A percentile compares a stretch with the other conserved stretches of the same genome.
phyloP scores from a whole-genome alignment of 345 rosid species.

The Gossypium stocksii region DNA sequence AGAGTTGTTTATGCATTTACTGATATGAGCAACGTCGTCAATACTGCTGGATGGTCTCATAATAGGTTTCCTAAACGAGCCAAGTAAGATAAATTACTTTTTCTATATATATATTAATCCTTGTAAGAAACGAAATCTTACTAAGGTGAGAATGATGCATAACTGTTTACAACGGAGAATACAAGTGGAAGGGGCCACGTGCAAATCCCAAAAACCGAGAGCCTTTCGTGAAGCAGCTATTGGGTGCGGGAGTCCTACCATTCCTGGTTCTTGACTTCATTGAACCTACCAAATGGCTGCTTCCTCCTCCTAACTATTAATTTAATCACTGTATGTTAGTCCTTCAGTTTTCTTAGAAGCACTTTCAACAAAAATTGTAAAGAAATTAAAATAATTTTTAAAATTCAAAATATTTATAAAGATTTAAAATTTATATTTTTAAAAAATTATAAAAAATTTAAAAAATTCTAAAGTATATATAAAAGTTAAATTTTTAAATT shows the following conservation, averaged over 20 bases:
- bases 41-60: conserved; percentile 51
- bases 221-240: conserved; percentile 33
- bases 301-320: conserved; percentile 26
- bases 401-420: too few species aligned
- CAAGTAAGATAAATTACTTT: conserved; percentile 20
- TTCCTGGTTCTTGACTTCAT: conserved; percentile 45
- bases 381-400: too few species aligned
- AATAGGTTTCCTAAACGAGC: conserved; percentile 25
- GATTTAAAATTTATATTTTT: too few species aligned
- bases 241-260: conserved; percentile 22
- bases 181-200: conserved; percentile 48
- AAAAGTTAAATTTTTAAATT: too few species aligned
- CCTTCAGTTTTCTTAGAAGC: too few species aligned
- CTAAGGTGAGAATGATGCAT: conserved; percentile 19
- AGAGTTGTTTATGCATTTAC: conserved; percentile 48
- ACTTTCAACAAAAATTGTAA: too few species aligned
- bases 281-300: conserved; percentile 54
- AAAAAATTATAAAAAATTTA: too few species aligned
- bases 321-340: neutral
- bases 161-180: conserved; percentile 45
- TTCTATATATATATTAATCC: too few species aligned
- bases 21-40: conserved; percentile 30
- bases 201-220: conserved; percentile 24
- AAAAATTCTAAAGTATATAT: too few species aligned
- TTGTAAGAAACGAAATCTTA: too few species aligned